Percentiles rank a stretch among this genome's conserved stretches.
Evolutionary conservation across 2,329 filamentous ascomycete species (phyloP).

Genomic region (Gaeumannomyces tritici): DNA sequence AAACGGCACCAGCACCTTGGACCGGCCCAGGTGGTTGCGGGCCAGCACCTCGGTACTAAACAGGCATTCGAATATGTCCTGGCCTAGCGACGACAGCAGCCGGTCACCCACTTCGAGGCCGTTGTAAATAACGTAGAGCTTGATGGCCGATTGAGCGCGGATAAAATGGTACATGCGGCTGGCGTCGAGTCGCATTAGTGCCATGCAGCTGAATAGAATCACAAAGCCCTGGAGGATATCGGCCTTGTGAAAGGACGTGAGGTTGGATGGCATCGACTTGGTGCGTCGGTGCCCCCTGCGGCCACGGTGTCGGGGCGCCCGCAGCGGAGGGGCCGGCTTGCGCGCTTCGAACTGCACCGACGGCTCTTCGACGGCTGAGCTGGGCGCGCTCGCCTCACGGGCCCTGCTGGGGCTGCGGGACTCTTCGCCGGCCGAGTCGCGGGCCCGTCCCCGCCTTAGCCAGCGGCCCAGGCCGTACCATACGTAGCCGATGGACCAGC

Average conservation of each 20-base stretch:
- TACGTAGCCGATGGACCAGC: conserved; percentile 66
- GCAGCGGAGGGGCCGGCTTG: not conserved
- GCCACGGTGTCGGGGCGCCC: not conserved
- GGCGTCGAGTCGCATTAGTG: conserved; percentile 85
- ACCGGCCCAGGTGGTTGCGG: conserved; percentile 68
- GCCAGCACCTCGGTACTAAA: conserved; percentile 91
- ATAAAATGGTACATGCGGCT: conserved; percentile 98
- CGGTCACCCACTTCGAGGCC: conserved; percentile 89
- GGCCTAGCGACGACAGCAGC: conserved; percentile 80
- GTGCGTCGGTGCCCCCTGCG: conserved; percentile 56
- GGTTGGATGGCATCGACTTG: conserved; percentile 74
- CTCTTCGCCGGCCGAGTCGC: conserved; percentile 23
- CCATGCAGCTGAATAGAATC: conserved; percentile 74
- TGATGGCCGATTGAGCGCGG: conserved; percentile 90
- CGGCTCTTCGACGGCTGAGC: not conserved
- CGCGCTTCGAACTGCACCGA: no score
- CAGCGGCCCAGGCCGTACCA: conserved; percentile 71
- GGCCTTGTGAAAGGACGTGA: conserved; percentile 86
- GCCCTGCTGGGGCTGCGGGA: conserved; percentile 27
- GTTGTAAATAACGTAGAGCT: conserved; percentile 98
- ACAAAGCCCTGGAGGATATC: conserved; percentile 86
- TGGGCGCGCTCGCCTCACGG: conserved; percentile 7
- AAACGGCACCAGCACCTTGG: conserved; percentile 79
- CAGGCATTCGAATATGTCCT: conserved; percentile 92
- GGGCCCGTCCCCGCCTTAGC: conserved; percentile 39